These are phyloP conservation scores for Tetraselmis striata DNA, from an alignment of 139 green algal genomes.

Conservation along the genomic window DNA sequence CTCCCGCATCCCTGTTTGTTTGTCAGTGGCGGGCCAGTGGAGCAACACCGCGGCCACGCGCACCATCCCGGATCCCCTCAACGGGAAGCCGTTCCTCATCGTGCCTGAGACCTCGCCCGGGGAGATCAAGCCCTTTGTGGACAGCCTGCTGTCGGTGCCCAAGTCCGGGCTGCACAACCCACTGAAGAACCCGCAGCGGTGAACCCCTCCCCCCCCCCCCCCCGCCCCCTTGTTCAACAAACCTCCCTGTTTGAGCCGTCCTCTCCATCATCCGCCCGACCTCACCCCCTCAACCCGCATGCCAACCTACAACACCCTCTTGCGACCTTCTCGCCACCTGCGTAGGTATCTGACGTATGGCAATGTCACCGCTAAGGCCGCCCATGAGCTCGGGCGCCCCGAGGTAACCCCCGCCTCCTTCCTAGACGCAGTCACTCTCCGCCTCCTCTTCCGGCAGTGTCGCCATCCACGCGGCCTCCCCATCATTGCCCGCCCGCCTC, in stretches of 20 bases:
- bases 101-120: conserved; percentile 58
- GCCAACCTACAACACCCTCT: not conserved
- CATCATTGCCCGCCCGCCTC: too few relatives aligned
- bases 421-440: too few relatives aligned
- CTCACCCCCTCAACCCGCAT: not conserved
- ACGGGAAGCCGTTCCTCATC: conserved; percentile 64
- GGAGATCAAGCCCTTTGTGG: conserved; percentile 67
- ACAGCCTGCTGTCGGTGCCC: conserved; percentile 56
- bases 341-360: conserved; percentile 87
- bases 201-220: not conserved
- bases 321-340: too few relatives aligned
- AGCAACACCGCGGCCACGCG: conserved; percentile 27
- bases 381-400: conserved; percentile 60
- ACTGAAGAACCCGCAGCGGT: conserved; percentile 82
- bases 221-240: not conserved
- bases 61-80: conserved; percentile 71
- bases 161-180: conserved; percentile 92
- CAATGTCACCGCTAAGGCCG: conserved; percentile 65
- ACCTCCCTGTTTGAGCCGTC: not conserved
- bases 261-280: not conserved
- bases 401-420: conserved; percentile 31
- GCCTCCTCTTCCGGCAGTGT: too few relatives aligned
- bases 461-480: too few relatives aligned
- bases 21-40: conserved; percentile 67
- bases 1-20: too few relatives aligned